These are phyloP conservation scores for Quercus parvula DNA, from an alignment of 306 rosid genomes.

Conservation along the genomic window DNA sequence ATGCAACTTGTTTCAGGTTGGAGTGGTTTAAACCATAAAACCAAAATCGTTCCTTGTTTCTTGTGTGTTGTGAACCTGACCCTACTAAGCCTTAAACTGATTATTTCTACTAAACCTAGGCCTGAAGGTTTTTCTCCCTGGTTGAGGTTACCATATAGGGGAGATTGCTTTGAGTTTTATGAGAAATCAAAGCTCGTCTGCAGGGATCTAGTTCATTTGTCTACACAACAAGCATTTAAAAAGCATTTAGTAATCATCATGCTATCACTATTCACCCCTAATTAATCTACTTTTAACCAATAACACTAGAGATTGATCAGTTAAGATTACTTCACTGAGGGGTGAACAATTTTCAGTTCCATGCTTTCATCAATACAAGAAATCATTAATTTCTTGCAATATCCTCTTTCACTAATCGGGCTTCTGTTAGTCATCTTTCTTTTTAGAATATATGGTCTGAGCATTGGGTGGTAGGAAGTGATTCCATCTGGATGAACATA, in stretches of 20 bases:
- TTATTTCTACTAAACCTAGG: not conserved
- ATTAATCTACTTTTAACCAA: not conserved
- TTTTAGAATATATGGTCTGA: not conserved
- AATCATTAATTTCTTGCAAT: not conserved
- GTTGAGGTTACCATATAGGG: not conserved
- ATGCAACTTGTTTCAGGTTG: slow-evolving; percentile 1
- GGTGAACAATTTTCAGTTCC: not conserved
- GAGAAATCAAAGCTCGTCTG: not conserved
- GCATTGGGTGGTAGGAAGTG: too few species aligned
- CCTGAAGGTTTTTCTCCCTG: not conserved
- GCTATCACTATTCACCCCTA: too few species aligned
- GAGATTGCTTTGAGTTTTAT: not conserved
- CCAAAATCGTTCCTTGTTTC: not conserved
- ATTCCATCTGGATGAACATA: too few species aligned
- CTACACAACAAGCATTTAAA: not conserved
- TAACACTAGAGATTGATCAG: not conserved
- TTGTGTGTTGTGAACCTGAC: not conserved
- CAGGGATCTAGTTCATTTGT: not conserved
- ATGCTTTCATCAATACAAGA: not conserved
- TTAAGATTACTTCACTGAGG: not conserved
- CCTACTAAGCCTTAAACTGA: not conserved
- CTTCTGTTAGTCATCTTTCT: not conserved
- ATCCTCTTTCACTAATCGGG: not conserved
- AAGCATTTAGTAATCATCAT: not conserved
- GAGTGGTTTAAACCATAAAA: not conserved